Base-by-base conservation (phyloP, 495 filamentous ascomycete species). In the Hyaloscypha variabilis region DNA sequence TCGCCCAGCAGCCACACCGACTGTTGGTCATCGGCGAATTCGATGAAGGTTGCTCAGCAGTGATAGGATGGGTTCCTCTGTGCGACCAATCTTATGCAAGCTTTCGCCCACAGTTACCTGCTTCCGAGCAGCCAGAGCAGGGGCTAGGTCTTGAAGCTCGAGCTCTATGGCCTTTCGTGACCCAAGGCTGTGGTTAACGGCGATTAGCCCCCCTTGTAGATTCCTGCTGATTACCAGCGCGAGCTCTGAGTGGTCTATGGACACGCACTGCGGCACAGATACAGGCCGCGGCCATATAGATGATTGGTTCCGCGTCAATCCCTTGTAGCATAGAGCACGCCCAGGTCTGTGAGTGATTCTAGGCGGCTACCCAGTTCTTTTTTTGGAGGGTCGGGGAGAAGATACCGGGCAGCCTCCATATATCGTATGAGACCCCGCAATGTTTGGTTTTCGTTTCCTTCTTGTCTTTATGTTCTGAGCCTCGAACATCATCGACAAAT, bases 101-200 rank as follows among this genome's bases (percentile, higher is more conserved):
- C 51, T 54, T 28, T 54, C 19, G 0, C 10, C 21, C 5, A 54
- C 6, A 14, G 49, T 13, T 17, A 46, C 39, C 51, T 54, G 19
- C 4, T 17, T 46, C 21, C 51, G 51, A 54, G 51, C 51, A 25
- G 19, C 19, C 51, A 4, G 19, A 46, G 31, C 31, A 34, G 31
- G 31, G 31, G 31, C 57, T 13, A 30, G n/a, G 24, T 10, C 31
- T 8, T 13, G 34, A 60, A 19, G 17, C 19, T 13, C 30, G 21
- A n/a, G 57, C 11, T 57, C 26, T 19, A 21, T 19, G 21, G 25
- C 17, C 54, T 57, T 13, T 21, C 57, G 30, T 36, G 49, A 21
- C 57, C 57, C 57, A 31, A 60, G 57, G 31, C 57, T 60, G 29
- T 60, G 57, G 57, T 60, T 8, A 26, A 60, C 24, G 55, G 55